phyloP scores from a whole-genome alignment of 208 protist genomes.

The Trypanosoma boissoni region DNA sequence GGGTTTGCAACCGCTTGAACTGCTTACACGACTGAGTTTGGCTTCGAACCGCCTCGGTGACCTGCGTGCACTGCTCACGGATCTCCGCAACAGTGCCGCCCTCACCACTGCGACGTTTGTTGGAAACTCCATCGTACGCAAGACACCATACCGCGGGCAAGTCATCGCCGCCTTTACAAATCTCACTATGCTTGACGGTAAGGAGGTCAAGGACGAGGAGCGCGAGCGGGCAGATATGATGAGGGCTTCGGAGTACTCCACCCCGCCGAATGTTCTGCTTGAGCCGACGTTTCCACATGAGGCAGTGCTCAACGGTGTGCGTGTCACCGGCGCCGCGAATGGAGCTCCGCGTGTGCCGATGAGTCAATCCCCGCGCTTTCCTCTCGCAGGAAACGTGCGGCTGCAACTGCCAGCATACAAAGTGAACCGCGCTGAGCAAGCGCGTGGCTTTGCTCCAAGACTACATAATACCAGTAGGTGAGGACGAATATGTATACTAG shows the following conservation, averaged over 20 bases:
- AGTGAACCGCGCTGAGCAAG: background rate
- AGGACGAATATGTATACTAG: too few relatives aligned
- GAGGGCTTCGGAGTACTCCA: constrained; percentile 36
- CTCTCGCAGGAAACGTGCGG: constrained; percentile 3
- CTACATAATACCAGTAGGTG: background rate
- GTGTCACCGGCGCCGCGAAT: constrained; percentile 2
- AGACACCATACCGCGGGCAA: constrained; percentile 62
- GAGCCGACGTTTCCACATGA: constrained; percentile 38
- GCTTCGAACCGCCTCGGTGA: constrained; percentile 78
- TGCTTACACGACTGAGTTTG: constrained; percentile 51
- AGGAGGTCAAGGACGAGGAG: constrained; percentile 68
- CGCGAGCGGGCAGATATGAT: constrained; percentile 55
- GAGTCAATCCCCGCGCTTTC: constrained; percentile 12
- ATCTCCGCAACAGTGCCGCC: constrained; percentile 37
- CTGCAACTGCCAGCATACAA: constrained; percentile 25
- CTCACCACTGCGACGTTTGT: constrained; percentile 37
- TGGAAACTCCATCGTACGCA: constrained; percentile 79
- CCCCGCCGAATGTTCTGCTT: constrained; percentile 71
- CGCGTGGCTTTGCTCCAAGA: constrained; percentile 10
- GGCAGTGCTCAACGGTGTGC: constrained; percentile 15
- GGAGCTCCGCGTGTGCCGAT: background rate
- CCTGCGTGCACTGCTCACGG: constrained; percentile 34
- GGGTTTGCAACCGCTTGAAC: constrained; percentile 38
- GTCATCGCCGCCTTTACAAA: constrained; percentile 42
- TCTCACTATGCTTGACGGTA: constrained; percentile 50